Evolutionary conservation across 2,329 filamentous ascomycete genomes (phyloP).

Genomic region (Fusarium poae): DNA sequence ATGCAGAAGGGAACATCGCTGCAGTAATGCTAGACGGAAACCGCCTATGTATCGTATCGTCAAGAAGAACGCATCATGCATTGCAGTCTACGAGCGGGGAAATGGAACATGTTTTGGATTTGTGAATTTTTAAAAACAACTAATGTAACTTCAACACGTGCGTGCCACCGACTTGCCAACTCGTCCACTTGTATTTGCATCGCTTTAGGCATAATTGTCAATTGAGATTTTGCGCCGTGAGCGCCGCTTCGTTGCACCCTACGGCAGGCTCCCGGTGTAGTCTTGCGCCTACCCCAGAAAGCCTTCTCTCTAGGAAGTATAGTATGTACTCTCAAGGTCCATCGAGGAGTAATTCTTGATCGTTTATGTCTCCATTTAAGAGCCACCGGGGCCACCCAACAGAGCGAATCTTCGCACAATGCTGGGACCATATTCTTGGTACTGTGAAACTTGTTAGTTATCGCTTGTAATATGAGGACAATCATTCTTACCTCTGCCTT

Average conservation of each 20-base stretch:
- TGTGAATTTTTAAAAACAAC: conserved; percentile 40
- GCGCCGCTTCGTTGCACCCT: conserved; percentile 38
- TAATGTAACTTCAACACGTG: conserved; percentile 39
- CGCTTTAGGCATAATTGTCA: conserved; percentile 45
- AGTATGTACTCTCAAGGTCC: conserved; percentile 17
- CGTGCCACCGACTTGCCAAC: conserved; percentile 30
- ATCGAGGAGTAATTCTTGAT: conserved; percentile 33
- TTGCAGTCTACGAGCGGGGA: conserved; percentile 14
- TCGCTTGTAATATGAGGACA: not conserved
- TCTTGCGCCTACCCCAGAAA: conserved; percentile 13
- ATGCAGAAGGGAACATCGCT: not conserved
- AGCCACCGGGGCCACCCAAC: conserved; percentile 89
- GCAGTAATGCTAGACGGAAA: not conserved
- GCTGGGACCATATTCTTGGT: conserved; percentile 95
- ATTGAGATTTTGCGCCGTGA: conserved; percentile 42
- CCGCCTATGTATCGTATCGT: not conserved
- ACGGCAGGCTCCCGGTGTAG: conserved; percentile 2
- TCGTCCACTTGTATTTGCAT: conserved; percentile 38
- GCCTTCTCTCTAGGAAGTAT: conserved; percentile 7
- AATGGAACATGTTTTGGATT: conserved; percentile 17
- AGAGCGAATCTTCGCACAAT: conserved; percentile 96
- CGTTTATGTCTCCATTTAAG: conserved; percentile 59
- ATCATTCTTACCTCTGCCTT: conserved; percentile 73
- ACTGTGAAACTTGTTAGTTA: conserved; percentile 62
- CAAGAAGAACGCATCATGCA: conserved; percentile 21